phyloP scores from a whole-genome alignment of 2,329 filamentous ascomycete species.

The Rhynchosporium graminicola region DNA sequence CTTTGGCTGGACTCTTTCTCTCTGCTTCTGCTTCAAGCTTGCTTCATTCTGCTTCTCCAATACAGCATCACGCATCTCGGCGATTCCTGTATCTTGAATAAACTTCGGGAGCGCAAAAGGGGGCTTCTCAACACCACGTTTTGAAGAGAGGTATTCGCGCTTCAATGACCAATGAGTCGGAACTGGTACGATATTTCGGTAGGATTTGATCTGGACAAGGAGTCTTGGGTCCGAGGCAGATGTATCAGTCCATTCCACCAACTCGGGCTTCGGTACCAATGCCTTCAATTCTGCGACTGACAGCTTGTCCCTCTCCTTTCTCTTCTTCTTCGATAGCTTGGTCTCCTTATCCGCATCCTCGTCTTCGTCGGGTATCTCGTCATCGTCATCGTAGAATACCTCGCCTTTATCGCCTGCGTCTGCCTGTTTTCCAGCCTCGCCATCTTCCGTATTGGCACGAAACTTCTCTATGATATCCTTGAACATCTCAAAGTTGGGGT shows the following conservation, averaged over 20 bases:
- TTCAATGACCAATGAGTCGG: slow-evolving; percentile 94
- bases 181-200: slow-evolving; percentile 93
- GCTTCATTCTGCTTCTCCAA: slow-evolving; percentile 94
- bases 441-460: slow-evolving; percentile 62
- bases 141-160: slow-evolving; percentile 94
- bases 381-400: slow-evolving; percentile 79
- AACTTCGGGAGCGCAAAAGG: slow-evolving; percentile 92
- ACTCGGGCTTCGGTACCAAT: slow-evolving; percentile 83
- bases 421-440: slow-evolving; percentile 63
- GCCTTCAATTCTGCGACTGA: slow-evolving; percentile 96
- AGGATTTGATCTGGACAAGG: slow-evolving; percentile 91
- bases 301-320: slow-evolving; percentile 86
- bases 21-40: slow-evolving; percentile 89
- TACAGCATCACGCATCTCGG: slow-evolving; percentile 96
- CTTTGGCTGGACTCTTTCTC: slow-evolving; percentile 90
- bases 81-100: slow-evolving; percentile 95
- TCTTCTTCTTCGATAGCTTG: slow-evolving; percentile 91
- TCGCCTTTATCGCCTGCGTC: slow-evolving; percentile 77
- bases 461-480: slow-evolving; percentile 83
- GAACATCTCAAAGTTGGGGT: slow-evolving; percentile 82
- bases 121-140: slow-evolving; percentile 93
- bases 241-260: slow-evolving; percentile 97
- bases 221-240: slow-evolving; percentile 86
- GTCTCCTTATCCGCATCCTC: slow-evolving; percentile 65
- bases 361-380: slow-evolving; percentile 83